Conservation (phyloP, 768 basidiomycete species). For the Hysterangium stoloniferum region DNA sequence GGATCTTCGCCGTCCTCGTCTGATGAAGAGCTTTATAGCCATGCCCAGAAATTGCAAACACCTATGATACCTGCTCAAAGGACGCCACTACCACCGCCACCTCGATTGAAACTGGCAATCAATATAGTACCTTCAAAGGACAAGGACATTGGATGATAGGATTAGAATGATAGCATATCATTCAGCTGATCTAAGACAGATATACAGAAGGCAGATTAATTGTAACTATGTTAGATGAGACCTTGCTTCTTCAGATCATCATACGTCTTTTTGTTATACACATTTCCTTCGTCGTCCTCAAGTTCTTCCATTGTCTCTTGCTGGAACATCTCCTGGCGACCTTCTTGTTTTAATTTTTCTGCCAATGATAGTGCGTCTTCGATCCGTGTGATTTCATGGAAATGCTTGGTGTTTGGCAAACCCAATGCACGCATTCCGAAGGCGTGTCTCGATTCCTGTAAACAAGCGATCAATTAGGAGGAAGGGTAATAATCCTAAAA, state of each 20-base stretch:
- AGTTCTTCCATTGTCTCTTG: constrained; percentile 96
- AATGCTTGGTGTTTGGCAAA: constrained; percentile 96
- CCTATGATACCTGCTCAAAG: constrained; percentile 43
- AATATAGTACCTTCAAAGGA: not conserved
- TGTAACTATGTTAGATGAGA: constrained; percentile 45
- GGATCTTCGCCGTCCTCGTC: constrained; percentile 70
- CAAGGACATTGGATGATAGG: not conserved
- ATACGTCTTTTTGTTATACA: constrained; percentile 97
- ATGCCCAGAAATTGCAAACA: constrained; percentile 62
- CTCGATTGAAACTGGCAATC: constrained; percentile 9
- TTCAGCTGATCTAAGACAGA: not conserved
- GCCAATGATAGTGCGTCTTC: constrained; percentile 96
- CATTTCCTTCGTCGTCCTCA: constrained; percentile 97
- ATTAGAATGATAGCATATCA: not conserved
- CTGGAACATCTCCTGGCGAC: constrained; percentile 87
- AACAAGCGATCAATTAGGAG: constrained; percentile 19
- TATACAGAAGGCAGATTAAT: constrained; percentile 4
- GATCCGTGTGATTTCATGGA: constrained; percentile 96
- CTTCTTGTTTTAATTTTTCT: constrained; percentile 95
- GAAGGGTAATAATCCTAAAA: not conserved
- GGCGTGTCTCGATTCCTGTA: constrained; percentile 86
- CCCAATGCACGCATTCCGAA: constrained; percentile 98
- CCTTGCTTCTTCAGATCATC: constrained; percentile 96
- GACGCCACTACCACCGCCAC: constrained; percentile 21
- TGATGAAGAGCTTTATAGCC: constrained; percentile 76